Evolutionary conservation across 805 yeast species (phyloP).

Genomic region (Blastobotrys mokoenaii): DNA sequence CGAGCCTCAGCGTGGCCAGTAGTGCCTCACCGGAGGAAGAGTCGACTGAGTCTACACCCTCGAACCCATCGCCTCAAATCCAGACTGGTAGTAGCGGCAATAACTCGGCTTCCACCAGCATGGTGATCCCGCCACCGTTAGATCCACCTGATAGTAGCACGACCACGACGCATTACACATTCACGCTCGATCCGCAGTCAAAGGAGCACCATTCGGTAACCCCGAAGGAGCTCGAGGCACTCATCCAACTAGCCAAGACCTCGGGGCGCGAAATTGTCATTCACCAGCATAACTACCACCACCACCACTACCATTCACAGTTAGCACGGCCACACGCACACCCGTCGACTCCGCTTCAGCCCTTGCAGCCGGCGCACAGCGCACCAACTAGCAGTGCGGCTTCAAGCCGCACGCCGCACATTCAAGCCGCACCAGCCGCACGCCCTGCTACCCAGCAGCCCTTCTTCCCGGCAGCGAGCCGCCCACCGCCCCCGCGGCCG

Average conservation of each 20-base stretch:
- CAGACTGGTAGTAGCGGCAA: not conserved
- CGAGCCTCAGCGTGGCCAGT: not conserved
- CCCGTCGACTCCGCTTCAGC: not conserved
- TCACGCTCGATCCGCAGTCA: constrained; percentile 2
- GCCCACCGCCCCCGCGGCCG: constrained; percentile 4
- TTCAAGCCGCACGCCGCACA: too few species aligned
- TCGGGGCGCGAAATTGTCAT: constrained; percentile 41
- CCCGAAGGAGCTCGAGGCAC: constrained; percentile 21
- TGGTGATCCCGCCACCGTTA: not conserved
- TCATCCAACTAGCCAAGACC: constrained; percentile 20
- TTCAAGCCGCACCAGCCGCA: not conserved
- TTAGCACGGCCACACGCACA: constrained; percentile 1
- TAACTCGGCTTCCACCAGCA: constrained; percentile 2
- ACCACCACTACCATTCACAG: constrained; percentile 29
- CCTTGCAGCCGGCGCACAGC: not conserved
- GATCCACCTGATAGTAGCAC: constrained; percentile 1
- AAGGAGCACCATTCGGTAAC: constrained; percentile 9
- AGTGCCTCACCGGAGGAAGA: not conserved
- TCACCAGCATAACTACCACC: constrained; percentile 80
- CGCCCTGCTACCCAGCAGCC: not conserved
- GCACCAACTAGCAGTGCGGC: not conserved
- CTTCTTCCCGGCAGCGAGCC: not conserved
- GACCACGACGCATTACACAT: constrained; percentile 4
- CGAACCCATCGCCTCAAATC: not conserved
- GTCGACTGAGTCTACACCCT: not conserved